A percentile compares a stretch with the other conserved stretches of the same genome.
Conservation (phyloP, 768 basidiomycete species). For the Boletus tomentosulus region DNA sequence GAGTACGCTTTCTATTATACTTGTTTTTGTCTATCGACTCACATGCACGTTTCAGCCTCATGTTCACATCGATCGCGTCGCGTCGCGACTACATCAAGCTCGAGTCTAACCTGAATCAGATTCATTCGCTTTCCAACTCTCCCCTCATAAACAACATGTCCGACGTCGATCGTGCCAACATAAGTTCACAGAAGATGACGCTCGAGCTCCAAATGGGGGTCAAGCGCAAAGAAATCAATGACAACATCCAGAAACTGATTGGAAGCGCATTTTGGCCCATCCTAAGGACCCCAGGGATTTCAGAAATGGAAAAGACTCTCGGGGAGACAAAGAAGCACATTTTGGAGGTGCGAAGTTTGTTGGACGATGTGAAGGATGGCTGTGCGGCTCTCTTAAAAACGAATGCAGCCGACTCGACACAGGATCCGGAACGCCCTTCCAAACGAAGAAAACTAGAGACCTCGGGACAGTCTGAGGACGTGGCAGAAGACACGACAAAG, state of each 20-base stretch:
- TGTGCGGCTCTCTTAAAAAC: conserved; percentile 21
- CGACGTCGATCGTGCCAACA: conserved; percentile 19
- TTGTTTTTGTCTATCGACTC: background rate
- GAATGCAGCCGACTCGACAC: conserved; percentile 5
- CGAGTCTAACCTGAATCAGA: conserved; percentile 31
- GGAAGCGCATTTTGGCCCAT: conserved; percentile 40
- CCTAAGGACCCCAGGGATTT: conserved; percentile 22
- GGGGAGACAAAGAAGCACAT: conserved; percentile 28
- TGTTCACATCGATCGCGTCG: conserved; percentile 32
- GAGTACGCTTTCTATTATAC: conserved; percentile 28
- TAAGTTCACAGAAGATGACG: conserved; percentile 21
- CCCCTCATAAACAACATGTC: conserved; percentile 21
- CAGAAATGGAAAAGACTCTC: conserved; percentile 21
- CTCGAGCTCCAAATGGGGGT: conserved; percentile 22
- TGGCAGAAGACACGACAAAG: background rate
- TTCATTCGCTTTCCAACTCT: conserved; percentile 24
- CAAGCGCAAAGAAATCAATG: conserved; percentile 34
- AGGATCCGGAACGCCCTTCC: conserved; percentile 21
- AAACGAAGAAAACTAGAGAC: conserved; percentile 27
- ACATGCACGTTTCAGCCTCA: conserved; percentile 25
- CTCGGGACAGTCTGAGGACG: background rate
- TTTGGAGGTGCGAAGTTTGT: conserved; percentile 25
- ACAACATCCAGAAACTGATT: conserved; percentile 27
- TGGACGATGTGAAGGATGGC: conserved; percentile 22
- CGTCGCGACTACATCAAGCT: conserved; percentile 32